phyloP scores from a whole-genome alignment of 2,329 filamentous ascomycete species.

The Neonectria punicea region DNA sequence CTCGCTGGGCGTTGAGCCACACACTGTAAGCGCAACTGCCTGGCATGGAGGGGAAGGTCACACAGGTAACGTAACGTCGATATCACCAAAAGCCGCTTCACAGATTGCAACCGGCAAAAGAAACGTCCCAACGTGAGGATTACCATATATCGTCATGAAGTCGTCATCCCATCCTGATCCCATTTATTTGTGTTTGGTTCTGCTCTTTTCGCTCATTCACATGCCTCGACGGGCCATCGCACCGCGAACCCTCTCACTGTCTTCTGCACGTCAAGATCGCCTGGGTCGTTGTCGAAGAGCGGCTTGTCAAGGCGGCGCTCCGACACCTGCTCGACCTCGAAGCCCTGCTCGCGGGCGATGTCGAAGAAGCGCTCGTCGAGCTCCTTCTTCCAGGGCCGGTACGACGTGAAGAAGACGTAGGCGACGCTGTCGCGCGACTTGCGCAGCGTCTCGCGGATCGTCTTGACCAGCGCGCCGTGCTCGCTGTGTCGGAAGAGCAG shows the following conservation, averaged over 20 bases:
- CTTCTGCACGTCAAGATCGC: constrained; percentile 82
- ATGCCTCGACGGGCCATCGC: constrained; percentile 65
- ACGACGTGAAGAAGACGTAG: constrained; percentile 93
- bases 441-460: constrained; percentile 74
- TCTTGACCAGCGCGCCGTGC: constrained; percentile 80
- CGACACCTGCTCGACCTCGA: constrained; percentile 81
- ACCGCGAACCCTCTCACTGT: constrained; percentile 85
- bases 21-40: constrained; percentile 19
- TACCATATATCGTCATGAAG: constrained; percentile 14
- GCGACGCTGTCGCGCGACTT: constrained; percentile 67
- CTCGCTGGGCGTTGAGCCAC: constrained; percentile 25
- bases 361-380: constrained; percentile 91
- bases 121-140: not conserved
- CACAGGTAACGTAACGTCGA: constrained; percentile 38
- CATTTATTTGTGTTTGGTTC: constrained; percentile 8
- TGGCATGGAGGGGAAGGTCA: not conserved
- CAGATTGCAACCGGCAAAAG: constrained; percentile 1
- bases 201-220: constrained; percentile 7
- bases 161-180: constrained; percentile 4
- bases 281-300: constrained; percentile 89
- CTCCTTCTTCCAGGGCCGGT: constrained; percentile 88
- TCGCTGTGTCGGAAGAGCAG: constrained; percentile 92
- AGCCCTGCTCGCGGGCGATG: constrained; percentile 74
- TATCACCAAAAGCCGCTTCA: constrained; percentile 15
- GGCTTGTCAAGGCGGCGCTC: constrained; percentile 86